Conservation (phyloP, 2,329 filamentous ascomycete species). For the Ascochyta fabae region DNA sequence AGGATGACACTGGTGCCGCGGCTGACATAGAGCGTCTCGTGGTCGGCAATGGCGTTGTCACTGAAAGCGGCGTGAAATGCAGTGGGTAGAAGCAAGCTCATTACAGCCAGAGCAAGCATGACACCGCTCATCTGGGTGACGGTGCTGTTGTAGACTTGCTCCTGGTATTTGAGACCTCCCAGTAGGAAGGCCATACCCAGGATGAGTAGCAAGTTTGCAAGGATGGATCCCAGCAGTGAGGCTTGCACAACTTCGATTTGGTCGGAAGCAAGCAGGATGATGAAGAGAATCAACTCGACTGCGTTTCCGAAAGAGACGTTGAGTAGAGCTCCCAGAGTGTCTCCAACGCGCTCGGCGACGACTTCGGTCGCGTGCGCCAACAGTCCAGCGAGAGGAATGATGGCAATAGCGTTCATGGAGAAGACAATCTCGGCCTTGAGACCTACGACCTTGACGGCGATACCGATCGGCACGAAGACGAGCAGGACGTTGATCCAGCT, state of each 20-base stretch:
- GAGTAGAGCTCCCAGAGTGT: slow-evolving; percentile 57
- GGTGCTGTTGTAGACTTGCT: slow-evolving; percentile 95
- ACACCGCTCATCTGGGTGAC: slow-evolving; percentile 97
- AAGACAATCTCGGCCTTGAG: slow-evolving; percentile 55
- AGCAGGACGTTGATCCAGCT: slow-evolving; percentile 81
- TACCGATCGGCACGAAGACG: slow-evolving; percentile 79
- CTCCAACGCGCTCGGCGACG: slow-evolving; percentile 56
- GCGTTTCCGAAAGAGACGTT: slow-evolving; percentile 62
- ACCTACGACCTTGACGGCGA: slow-evolving; percentile 62
- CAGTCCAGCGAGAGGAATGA: slow-evolving; percentile 58
- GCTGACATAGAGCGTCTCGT: slow-evolving; percentile 79
- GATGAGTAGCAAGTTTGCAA: slow-evolving; percentile 87
- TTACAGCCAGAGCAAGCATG: slow-evolving; percentile 86
- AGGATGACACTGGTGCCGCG: slow-evolving; percentile 88
- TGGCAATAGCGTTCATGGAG: slow-evolving; percentile 59
- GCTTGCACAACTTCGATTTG: slow-evolving; percentile 93
- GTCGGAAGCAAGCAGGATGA: slow-evolving; percentile 58
- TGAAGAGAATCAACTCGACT: slow-evolving; percentile 60
- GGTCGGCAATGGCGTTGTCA: slow-evolving; percentile 67
- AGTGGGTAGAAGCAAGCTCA: slow-evolving; percentile 86
- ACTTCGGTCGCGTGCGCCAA: slow-evolving; percentile 58
- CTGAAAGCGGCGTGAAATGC: slow-evolving; percentile 90
- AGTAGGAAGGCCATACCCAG: slow-evolving; percentile 90
- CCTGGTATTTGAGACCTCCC: slow-evolving; percentile 83
- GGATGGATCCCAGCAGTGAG: slow-evolving; percentile 85